Evolutionary conservation across 768 basidiomycete genomes (phyloP), one percentile per base, ranked within the genome.

Genomic region (Boletus speciosus): DNA sequence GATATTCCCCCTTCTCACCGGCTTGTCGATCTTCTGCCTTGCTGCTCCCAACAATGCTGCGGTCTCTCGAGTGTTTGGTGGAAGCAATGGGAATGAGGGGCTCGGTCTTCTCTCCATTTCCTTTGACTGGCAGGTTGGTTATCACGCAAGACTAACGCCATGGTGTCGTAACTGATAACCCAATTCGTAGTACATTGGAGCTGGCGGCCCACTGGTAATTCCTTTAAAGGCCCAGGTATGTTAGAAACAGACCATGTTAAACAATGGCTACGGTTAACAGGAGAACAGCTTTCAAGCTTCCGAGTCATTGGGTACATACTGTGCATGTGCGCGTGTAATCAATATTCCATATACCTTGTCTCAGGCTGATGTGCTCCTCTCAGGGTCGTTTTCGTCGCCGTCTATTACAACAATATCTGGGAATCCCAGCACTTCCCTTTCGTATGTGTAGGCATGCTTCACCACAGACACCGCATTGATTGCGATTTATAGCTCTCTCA

Each of bases 61-160:
- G 66, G 73, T 84, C 54, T 78, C 81, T 0, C 74, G 78, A 27
- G 70, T 84, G 31, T 84, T 85, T 60, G 84, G 84, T 48, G 84
- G 84, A 38, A 81, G 77, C 37, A 78, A 80, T 32, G 83, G 76
- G 51, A 84, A 86, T 51, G 83, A 85, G 65, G 83, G 84, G 7
- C 75, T 85, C 39, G 84, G 83, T 11, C 67, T 80, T 48, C 77
- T 86, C 41, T 76, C 83, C 2, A 63, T 85, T 38, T 83, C 74
- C 57, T 69, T 86, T 14, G 84, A 86, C 61, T 86, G 84, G 83
- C 81, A 82, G 70, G 68, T 70, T 52, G 1, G 75, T 47, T 35
- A 74, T 38, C 63, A 76, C 51, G 54, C 42, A 4, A 16, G 40
- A 35, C 15, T 9, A 15, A 5, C 4, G 2, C 2, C 1, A 0